Percentiles rank a stretch among this genome's conserved stretches.
These are phyloP conservation scores for Paraphoma sp. DNA, from an alignment of 2,329 filamentous ascomycete species.

Conservation along the genomic window DNA sequence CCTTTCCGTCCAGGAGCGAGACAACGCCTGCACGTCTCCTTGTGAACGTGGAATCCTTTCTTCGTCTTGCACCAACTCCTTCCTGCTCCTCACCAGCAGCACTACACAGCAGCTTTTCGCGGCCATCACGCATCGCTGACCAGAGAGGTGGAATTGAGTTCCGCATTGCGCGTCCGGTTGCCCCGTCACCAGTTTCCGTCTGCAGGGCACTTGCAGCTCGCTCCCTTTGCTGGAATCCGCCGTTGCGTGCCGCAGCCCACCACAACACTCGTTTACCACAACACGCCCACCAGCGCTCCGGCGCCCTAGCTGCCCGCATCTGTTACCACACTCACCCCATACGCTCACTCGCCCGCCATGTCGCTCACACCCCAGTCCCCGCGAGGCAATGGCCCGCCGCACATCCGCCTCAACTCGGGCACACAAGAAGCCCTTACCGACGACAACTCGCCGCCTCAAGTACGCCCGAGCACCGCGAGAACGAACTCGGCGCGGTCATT, in stretches of 20 bases:
- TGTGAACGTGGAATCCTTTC: slow-evolving; percentile 9
- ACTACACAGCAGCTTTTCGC: slow-evolving; percentile 26
- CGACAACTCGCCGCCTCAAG: slow-evolving; percentile 34
- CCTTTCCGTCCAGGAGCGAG: slow-evolving; percentile 27
- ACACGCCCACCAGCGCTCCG: slow-evolving; percentile 20
- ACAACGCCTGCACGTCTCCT: slow-evolving; percentile 15
- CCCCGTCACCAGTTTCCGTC: slow-evolving; percentile 24
- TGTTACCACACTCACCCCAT: slow-evolving; percentile 33
- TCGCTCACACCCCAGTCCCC: slow-evolving; percentile 38
- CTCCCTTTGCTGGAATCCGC: slow-evolving; percentile 31
- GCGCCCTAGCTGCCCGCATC: slow-evolving; percentile 26
- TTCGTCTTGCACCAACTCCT: slow-evolving; percentile 20
- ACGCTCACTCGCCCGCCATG: slow-evolving; percentile 33
- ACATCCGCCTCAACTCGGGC: slow-evolving; percentile 70
- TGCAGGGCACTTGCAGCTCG: slow-evolving; percentile 20
- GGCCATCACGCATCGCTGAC: background rate
- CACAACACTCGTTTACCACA: slow-evolving; percentile 35
- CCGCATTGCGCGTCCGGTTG: slow-evolving; percentile 30
- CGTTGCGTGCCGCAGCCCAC: slow-evolving; percentile 37
- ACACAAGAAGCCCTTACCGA: slow-evolving; percentile 58
- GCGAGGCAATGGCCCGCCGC: slow-evolving; percentile 55
- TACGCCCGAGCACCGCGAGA: slow-evolving; percentile 47
- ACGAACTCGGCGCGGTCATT: slow-evolving; percentile 55
- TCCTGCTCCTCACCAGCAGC: slow-evolving; percentile 29
- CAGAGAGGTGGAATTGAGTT: slow-evolving; percentile 5